These are phyloP conservation scores for Penicillium sp. DNA, from an alignment of 2,329 filamentous ascomycete species.

Conservation along the genomic window DNA sequence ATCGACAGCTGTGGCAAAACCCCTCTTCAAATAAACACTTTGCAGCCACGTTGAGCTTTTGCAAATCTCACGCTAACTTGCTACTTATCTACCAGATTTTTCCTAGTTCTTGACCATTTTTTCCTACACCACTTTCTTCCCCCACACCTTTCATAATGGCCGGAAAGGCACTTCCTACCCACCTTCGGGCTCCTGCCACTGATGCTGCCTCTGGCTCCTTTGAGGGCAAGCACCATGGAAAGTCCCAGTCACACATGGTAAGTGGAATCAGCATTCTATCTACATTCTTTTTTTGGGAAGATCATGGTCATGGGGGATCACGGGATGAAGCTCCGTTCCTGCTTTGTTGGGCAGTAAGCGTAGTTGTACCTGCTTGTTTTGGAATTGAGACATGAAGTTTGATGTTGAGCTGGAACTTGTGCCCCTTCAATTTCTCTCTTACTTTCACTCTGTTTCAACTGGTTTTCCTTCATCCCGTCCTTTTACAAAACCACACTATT, in stretches of 20 bases:
- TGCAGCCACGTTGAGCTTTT: slow-evolving; percentile 11
- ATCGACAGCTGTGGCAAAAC: slow-evolving; percentile 31
- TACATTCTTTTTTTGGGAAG: background rate
- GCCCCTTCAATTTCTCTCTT: background rate
- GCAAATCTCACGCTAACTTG: background rate
- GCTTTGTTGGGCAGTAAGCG: background rate
- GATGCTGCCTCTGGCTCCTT: slow-evolving; percentile 33
- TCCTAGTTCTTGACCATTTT: background rate
- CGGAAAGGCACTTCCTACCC: slow-evolving; percentile 74
- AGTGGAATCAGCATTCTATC: slow-evolving; percentile 29
- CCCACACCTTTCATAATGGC: slow-evolving; percentile 57
- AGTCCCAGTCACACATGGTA: slow-evolving; percentile 58
- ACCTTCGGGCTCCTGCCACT: slow-evolving; percentile 67
- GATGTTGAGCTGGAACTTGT: background rate
- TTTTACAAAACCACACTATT: background rate
- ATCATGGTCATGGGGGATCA: background rate
- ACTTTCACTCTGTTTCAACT: background rate
- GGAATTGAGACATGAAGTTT: background rate
- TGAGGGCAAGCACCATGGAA: slow-evolving; percentile 53
- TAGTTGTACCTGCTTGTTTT: background rate
- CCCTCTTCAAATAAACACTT: slow-evolving; percentile 6
- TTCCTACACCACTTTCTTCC: slow-evolving; percentile 3
- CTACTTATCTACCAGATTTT: background rate
- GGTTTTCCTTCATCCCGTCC: background rate
- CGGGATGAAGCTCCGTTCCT: slow-evolving; percentile 5